phyloP scores from a whole-genome alignment of 176 grass and related monocot species.

The Rhynchospora pubera region DNA sequence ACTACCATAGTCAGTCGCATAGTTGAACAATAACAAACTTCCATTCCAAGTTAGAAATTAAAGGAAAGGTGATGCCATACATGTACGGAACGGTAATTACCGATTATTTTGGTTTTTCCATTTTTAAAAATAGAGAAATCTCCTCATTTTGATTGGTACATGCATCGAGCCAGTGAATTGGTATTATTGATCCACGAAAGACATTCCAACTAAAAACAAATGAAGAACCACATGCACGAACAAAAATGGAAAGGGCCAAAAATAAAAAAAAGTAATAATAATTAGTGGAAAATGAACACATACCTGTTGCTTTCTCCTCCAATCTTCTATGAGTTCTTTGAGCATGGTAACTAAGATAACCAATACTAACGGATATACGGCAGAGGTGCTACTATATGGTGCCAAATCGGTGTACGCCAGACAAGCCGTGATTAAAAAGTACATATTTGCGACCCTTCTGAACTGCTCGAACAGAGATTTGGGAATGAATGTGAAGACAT shows the following conservation, averaged over 20 bases:
- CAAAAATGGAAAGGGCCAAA: background rate
- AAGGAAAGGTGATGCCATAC: no score
- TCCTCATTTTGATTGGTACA: no score
- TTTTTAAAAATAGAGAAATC: no score
- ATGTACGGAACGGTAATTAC: no score
- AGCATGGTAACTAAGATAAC: slow-evolving; percentile 65
- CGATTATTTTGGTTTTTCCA: no score
- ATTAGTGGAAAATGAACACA: background rate
- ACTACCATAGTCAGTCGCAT: no score
- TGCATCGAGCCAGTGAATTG: no score
- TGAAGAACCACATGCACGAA: background rate
- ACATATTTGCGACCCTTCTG: slow-evolving; percentile 76
- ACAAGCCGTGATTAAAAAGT: slow-evolving; percentile 48
- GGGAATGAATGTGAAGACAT: slow-evolving; percentile 48
- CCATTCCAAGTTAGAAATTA: no score
- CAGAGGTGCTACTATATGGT: slow-evolving; percentile 32
- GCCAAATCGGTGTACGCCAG: slow-evolving; percentile 46
- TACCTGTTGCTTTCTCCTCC: slow-evolving; percentile 61
- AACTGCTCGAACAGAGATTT: slow-evolving; percentile 97
- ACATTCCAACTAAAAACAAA: background rate
- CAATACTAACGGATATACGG: slow-evolving; percentile 38
- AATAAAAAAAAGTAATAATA: background rate
- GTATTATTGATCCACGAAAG: background rate
- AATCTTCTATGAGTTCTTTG: slow-evolving; percentile 83
- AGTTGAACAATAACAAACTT: no score